Evolutionary conservation across 192 early-diverging fungal genomes (phyloP).

Genomic region (Coemansia sp.): DNA sequence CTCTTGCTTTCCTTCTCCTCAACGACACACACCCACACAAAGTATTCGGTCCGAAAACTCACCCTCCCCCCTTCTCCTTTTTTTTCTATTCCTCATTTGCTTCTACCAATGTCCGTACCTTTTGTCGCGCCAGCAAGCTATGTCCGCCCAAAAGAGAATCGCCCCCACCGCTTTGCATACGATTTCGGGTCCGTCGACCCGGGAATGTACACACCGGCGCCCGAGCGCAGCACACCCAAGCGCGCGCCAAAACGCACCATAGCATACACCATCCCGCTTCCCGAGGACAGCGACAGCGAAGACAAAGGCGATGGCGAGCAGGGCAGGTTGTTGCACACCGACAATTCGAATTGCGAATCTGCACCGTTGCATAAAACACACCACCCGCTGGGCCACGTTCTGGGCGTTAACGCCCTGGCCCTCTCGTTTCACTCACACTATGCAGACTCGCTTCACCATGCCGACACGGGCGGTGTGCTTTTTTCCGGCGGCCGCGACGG

Average conservation of each 20-base stretch:
- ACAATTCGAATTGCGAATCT: too few species aligned
- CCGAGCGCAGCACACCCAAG: conserved; percentile 36
- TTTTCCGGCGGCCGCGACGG: conserved; percentile 91
- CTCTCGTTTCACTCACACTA: conserved; percentile 35
- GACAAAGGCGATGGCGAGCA: too few species aligned
- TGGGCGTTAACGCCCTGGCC: conserved; percentile 85
- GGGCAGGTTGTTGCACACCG: too few species aligned
- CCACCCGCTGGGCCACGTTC: conserved; percentile 60
- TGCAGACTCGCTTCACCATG: not conserved
- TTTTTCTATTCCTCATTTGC: not conserved
- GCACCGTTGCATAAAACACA: not conserved
- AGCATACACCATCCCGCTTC: conserved; percentile 48
- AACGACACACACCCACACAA: too few species aligned
- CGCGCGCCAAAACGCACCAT: conserved; percentile 42
- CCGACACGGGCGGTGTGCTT: conserved; percentile 62
- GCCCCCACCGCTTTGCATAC: conserved; percentile 51
- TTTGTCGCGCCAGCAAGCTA: conserved; percentile 24
- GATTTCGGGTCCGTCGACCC: conserved; percentile 53
- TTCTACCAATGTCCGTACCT: conserved; percentile 35
- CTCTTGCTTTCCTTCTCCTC: not conserved
- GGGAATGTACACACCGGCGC: conserved; percentile 48
- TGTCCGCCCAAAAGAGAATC: conserved; percentile 41
- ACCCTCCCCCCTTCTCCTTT: not conserved
- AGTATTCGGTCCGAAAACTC: not conserved
- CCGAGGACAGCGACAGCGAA: conserved; percentile 6